Evolutionary conservation across 495 filamentous ascomycete species (phyloP).

Genomic region (Lasiosphaeriaceae sp.): DNA sequence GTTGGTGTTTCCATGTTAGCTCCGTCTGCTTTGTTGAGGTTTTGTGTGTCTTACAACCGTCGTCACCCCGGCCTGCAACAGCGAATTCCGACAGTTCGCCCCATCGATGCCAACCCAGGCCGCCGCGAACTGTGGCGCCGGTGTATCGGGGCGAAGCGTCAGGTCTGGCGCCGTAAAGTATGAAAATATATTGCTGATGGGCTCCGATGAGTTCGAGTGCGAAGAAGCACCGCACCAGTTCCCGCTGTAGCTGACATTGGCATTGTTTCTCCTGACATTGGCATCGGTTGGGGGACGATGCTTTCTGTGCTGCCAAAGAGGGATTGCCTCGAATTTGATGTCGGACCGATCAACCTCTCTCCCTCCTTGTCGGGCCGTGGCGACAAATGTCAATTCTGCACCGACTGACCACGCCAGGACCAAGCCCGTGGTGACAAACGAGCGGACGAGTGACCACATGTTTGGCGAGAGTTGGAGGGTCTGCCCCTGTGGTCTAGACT

Average conservation of each 20-base stretch:
- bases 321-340: constrained; percentile 14
- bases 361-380: constrained; percentile 15
- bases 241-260: constrained; percentile 20
- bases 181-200: constrained; percentile 17
- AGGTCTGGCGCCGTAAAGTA: constrained; percentile 24
- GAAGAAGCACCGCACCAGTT: constrained; percentile 34
- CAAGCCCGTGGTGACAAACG: constrained; percentile 8
- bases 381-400: constrained; percentile 19
- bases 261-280: background rate
- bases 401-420: constrained; percentile 11
- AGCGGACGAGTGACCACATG: constrained; percentile 17
- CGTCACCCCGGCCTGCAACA: constrained; percentile 30
- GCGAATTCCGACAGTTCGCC: constrained; percentile 19
- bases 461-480: background rate
- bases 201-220: constrained; percentile 13
- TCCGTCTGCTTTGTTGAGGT: background rate
- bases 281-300: constrained; percentile 2
- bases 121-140: constrained; percentile 24
- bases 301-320: constrained; percentile 16
- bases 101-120: constrained; percentile 32
- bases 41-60: constrained; percentile 16
- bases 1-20: background rate
- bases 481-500: background rate
- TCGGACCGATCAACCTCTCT: constrained; percentile 7
- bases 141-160: constrained; percentile 15